phyloP scores from a whole-genome alignment of 176 grass and related monocot species.

The Eleusine indica region DNA sequence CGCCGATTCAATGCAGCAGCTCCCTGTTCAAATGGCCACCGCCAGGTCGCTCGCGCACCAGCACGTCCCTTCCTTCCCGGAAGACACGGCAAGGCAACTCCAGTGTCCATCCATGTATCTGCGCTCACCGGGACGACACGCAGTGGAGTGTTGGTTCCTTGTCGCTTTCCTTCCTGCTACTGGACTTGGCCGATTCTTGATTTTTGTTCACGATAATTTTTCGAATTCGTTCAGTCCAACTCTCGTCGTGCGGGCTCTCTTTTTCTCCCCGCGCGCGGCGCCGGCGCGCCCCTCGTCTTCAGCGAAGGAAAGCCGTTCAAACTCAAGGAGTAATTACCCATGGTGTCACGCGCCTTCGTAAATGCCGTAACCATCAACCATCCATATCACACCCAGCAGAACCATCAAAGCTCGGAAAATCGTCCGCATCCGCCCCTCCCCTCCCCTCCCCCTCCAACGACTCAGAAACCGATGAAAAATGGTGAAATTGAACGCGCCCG shows the following conservation, averaged over 20 bases:
- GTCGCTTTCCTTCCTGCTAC: too few species aligned
- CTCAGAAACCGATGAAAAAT: conserved; percentile 34
- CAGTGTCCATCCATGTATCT: background rate
- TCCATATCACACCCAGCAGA: conserved; percentile 22
- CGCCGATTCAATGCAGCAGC: background rate
- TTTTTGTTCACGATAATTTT: too few species aligned
- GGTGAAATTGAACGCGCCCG: conserved; percentile 22
- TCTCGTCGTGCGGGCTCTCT: background rate
- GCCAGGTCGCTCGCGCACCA: background rate
- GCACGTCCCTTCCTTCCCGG: background rate
- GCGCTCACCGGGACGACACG: background rate
- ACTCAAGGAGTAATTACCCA: background rate
- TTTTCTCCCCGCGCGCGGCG: conserved; percentile 6
- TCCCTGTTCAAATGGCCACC: background rate
- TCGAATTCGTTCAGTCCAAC: too few species aligned
- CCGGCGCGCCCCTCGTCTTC: conserved; percentile 22
- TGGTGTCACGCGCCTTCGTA: conserved; percentile 28
- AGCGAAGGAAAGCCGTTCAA: background rate
- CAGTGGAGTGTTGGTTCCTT: too few species aligned
- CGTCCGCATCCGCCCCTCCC: background rate
- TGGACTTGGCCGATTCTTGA: too few species aligned
- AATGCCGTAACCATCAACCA: conserved; percentile 21
- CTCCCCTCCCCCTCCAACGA: background rate
- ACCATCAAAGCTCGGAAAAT: conserved; percentile 29
- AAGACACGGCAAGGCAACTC: background rate